These are phyloP conservation scores for Barnettozyma sucrosica DNA, from an alignment of 805 yeast genomes.

Conservation along the genomic window DNA sequence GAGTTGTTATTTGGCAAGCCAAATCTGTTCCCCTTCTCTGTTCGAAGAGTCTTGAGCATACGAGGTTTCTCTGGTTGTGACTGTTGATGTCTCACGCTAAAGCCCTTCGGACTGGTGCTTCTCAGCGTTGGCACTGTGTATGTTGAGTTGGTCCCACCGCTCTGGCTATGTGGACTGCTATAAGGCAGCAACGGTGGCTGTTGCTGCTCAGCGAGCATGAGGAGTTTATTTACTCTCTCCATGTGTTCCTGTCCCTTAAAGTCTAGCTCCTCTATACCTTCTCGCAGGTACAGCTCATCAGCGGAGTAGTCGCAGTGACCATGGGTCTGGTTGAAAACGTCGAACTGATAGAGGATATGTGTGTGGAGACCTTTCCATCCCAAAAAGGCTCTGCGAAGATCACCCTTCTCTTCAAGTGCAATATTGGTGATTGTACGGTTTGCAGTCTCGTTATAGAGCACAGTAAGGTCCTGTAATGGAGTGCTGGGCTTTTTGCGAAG, in stretches of 20 bases:
- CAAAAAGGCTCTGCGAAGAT: constrained; percentile 49
- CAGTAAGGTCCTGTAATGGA: constrained; percentile 53
- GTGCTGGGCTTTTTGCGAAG: constrained; percentile 55
- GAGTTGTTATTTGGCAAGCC: constrained; percentile 11
- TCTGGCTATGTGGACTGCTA: neutral
- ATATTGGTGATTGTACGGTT: constrained; percentile 51
- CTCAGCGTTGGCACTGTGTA: constrained; percentile 23
- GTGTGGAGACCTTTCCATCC: constrained; percentile 77
- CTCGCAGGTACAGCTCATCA: constrained; percentile 39
- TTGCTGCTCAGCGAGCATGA: constrained; percentile 9
- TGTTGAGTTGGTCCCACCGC: neutral
- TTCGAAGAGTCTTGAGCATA: constrained; percentile 31
- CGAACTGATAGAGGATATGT: constrained; percentile 49
- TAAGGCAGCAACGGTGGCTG: neutral
- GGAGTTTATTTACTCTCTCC: constrained; percentile 29
- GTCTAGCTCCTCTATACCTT: constrained; percentile 22
- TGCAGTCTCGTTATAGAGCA: constrained; percentile 57
- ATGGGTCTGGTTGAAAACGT: constrained; percentile 40
- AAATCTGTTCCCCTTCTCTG: constrained; percentile 19
- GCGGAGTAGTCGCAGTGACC: constrained; percentile 31
- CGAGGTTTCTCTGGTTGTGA: constrained; percentile 19
- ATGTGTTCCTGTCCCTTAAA: constrained; percentile 31
- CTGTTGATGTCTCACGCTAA: constrained; percentile 20
- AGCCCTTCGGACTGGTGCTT: constrained; percentile 21
- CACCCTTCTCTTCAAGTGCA: constrained; percentile 50